A percentile compares a stretch with the other conserved stretches of the same genome.
Evolutionary conservation across 1,284 basidiomycete species (phyloP).

Genomic region (Cutaneotrichosporon curvatum): DNA sequence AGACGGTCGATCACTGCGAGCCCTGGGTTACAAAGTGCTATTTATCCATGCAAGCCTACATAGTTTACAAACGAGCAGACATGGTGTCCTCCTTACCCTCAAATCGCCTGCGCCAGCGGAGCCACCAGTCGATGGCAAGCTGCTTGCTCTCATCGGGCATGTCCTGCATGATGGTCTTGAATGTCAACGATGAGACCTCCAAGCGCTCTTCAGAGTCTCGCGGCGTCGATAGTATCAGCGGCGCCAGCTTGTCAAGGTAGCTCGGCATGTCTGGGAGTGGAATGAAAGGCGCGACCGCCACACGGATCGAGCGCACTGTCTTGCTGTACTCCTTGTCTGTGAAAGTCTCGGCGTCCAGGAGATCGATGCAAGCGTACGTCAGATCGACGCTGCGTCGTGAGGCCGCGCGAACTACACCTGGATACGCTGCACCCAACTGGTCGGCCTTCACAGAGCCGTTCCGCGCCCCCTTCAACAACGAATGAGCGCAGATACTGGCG

Average conservation of each 20-base stretch:
- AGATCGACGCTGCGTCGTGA: conserved; percentile 11
- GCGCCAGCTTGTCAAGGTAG: conserved; percentile 25
- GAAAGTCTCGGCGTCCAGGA: conserved; percentile 5
- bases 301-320: conserved; percentile 14
- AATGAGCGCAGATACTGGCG: conserved; percentile 17
- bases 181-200: conserved; percentile 21
- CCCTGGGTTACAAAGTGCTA: no score
- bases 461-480: conserved; percentile 21
- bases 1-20: no score
- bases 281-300: conserved; percentile 19
- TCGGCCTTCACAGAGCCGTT: conserved; percentile 21
- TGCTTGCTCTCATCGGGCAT: conserved; percentile 27
- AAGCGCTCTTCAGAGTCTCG: conserved; percentile 18
- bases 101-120: conserved; percentile 18
- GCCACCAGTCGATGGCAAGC: conserved; percentile 35
- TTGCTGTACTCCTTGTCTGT: conserved; percentile 9
- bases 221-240: conserved; percentile 12
- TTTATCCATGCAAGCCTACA: no score
- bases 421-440: conserved; percentile 27
- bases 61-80: conserved; percentile 1
- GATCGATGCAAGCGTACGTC: conserved; percentile 7
- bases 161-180: conserved; percentile 28
- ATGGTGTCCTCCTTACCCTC: conserved; percentile 5
- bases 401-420: conserved; percentile 18
- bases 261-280: conserved; percentile 7